These are phyloP conservation scores for Lachnellula subtilissima DNA, from an alignment of 2,329 filamentous ascomycete genomes.

Conservation along the genomic window DNA sequence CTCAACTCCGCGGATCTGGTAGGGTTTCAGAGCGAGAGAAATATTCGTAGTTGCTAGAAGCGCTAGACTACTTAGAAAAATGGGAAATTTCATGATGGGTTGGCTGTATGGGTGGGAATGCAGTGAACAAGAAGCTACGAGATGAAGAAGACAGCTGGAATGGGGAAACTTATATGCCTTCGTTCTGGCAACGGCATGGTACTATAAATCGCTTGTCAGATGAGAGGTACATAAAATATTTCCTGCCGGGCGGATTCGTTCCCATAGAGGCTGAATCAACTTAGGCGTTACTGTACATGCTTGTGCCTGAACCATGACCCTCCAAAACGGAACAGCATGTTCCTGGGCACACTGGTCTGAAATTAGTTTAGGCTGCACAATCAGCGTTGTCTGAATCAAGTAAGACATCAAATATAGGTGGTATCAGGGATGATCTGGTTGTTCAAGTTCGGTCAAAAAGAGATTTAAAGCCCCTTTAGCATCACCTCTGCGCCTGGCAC, in stretches of 20 bases:
- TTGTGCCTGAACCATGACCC: no score
- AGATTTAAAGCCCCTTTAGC: background rate
- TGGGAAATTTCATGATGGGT: slow-evolving; percentile 1
- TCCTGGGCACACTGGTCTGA: no score
- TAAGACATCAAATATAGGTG: no score
- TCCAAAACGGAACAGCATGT: no score
- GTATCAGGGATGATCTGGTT: no score
- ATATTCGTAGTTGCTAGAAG: background rate
- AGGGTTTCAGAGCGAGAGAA: slow-evolving; percentile 24
- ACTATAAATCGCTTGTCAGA: slow-evolving; percentile 4
- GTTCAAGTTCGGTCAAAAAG: no score
- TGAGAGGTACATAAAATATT: slow-evolving; percentile 6
- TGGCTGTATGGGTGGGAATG: background rate
- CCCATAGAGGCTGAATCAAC: slow-evolving; percentile 18
- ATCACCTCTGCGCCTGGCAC: background rate
- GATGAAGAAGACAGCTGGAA: background rate
- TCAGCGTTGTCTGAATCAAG: no score
- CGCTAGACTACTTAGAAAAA: background rate
- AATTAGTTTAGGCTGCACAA: no score
- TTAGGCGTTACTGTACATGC: slow-evolving; percentile 3
- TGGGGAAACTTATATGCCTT: background rate
- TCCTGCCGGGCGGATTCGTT: background rate
- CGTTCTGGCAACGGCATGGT: background rate
- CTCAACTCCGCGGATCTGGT: slow-evolving; percentile 46
- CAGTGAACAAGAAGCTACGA: background rate